Percentiles rank a stretch among this genome's conserved stretches.
Evolutionary conservation across 805 yeast genomes (phyloP).

Genomic region (Candida insectalens): DNA sequence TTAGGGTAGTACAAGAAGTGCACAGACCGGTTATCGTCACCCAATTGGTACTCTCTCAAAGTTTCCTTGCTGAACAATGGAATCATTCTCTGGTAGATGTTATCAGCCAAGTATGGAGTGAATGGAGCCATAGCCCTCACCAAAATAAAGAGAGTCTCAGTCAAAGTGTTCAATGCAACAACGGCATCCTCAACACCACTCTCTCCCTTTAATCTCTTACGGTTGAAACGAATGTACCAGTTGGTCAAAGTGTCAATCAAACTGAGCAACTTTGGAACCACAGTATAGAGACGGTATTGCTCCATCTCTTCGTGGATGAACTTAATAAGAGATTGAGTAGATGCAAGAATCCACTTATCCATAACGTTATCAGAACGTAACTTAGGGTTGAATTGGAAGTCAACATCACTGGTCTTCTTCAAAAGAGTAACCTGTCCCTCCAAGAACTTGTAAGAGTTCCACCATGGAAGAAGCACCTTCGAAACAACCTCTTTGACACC

Average conservation of each 20-base stretch:
- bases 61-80: slow-evolving; percentile 50
- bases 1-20: slow-evolving; percentile 90
- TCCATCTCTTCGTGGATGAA: slow-evolving; percentile 86
- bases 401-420: slow-evolving; percentile 62
- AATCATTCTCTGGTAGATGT: slow-evolving; percentile 70
- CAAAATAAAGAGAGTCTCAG: slow-evolving; percentile 82
- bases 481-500: slow-evolving; percentile 98
- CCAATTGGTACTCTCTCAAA: slow-evolving; percentile 30
- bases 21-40: slow-evolving; percentile 68
- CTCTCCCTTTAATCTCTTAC: slow-evolving; percentile 96
- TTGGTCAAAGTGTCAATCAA: slow-evolving; percentile 93
- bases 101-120: slow-evolving; percentile 92
- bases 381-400: slow-evolving; percentile 61
- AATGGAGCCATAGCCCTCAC: slow-evolving; percentile 98
- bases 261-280: slow-evolving; percentile 82
- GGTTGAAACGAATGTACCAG: slow-evolving; percentile 98
- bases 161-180: slow-evolving; percentile 81
- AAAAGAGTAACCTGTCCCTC: slow-evolving; percentile 86
- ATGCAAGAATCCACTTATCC: slow-evolving; percentile 97
- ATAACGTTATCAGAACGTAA: slow-evolving; percentile 74
- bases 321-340: slow-evolving; percentile 84
- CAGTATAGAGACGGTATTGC: slow-evolving; percentile 86
- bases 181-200: slow-evolving; percentile 77
- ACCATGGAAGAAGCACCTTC: slow-evolving; percentile 95
- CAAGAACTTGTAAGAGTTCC: slow-evolving; percentile 94